Conservation (phyloP, 2,329 filamentous ascomycete genomes). For the Talaromyces verruculosus region DNA sequence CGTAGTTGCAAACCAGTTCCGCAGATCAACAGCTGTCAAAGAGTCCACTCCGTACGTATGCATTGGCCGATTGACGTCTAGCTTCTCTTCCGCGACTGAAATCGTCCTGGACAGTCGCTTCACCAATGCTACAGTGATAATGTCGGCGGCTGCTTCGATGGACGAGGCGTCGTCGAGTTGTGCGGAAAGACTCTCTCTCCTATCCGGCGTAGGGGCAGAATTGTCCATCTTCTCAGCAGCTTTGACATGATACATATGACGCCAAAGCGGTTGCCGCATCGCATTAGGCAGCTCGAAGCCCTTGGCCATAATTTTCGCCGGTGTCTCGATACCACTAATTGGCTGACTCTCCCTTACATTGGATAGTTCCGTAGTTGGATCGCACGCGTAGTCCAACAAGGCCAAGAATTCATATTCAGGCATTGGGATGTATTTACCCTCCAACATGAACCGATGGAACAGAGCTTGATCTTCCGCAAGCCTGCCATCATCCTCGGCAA, state of each 20-base stretch:
- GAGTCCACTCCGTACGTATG: not conserved
- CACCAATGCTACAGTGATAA: not conserved
- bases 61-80: not conserved
- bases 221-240: not conserved
- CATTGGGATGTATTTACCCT: constrained; percentile 11
- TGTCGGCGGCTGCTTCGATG: not conserved
- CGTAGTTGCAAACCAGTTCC: not conserved
- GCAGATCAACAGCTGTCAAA: not conserved
- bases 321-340: not conserved
- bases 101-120: not conserved
- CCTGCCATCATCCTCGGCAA: not conserved
- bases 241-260: not conserved
- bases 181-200: not conserved
- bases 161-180: not conserved
- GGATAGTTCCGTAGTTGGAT: not conserved
- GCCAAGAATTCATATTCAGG: constrained; percentile 11
- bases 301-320: not conserved
- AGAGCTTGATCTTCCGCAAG: constrained; percentile 3
- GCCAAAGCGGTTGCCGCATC: not conserved
- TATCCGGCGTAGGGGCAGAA: not conserved
- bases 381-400: constrained; percentile 3
- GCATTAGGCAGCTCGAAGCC: not conserved
- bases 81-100: not conserved
- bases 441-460: constrained; percentile 13
- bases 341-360: not conserved